Base-by-base conservation (phyloP, 164 flowering plant genomes). In the Warburgia ugandensis region DNA sequence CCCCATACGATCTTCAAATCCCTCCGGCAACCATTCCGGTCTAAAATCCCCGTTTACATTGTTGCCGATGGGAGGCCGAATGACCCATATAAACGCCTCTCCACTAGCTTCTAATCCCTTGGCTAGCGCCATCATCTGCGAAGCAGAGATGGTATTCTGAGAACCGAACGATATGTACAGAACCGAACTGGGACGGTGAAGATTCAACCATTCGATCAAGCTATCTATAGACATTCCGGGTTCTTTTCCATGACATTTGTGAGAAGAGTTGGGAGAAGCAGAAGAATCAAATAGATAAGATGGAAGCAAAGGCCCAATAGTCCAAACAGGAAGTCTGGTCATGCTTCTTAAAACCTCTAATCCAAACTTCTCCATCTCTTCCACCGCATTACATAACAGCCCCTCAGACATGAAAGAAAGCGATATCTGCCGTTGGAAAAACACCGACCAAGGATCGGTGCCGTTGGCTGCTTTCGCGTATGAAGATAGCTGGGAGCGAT, bases 351-450 rank as follows among this genome's bases (percentile, higher is more conserved):
- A 73, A 23, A 73, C 70, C 4, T 1, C 5, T 48, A 76, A 17
- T 4, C 82, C 90, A 0, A 40, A 19, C 27, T 21, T 11, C 26
- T 83, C 86, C 3, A 83, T 29, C 52, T 66, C 80, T 37, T 66
- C 80, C 25, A 77, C 71, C 0, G 84, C 68, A 56, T 83, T 77
- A 31, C 72, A 45, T 19, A 60, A 27, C n/a, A 44, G 16, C 9
- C 40, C 52, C 6, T 27, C 45, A 0, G 58, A 35, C 5, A 21
- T 5, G 25, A 52, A 12, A 11, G 30, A 44, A 0, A 20, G 29
- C 27, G 44, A 26, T 13, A 45, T 2, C 28, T 44, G 30, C 23
- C 13, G n/a, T 8, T 9, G 37, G 19, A 51, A 9, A 10, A 22
- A 41, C 8, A 16, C 29, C 21, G 48, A 26, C 52, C 46, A 36